phyloP scores from a whole-genome alignment of 2,329 filamentous ascomycete species.

The Ophiostoma australiae region DNA sequence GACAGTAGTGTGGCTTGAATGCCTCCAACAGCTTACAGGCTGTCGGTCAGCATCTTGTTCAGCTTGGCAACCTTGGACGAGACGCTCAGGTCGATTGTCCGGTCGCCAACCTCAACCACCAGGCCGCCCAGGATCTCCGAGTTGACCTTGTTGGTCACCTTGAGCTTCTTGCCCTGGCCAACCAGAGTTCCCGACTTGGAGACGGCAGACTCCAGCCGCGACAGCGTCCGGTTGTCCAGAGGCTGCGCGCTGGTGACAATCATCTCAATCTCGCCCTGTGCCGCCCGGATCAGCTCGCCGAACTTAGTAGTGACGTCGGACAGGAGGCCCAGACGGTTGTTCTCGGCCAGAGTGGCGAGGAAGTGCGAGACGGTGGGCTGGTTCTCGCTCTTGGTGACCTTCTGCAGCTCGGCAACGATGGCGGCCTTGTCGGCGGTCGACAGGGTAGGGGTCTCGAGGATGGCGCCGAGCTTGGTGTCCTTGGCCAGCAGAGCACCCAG shows the following conservation, averaged over 20 bases:
- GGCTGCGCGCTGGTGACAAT: slow-evolving; percentile 81
- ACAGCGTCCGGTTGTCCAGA: slow-evolving; percentile 81
- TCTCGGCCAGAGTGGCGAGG: slow-evolving; percentile 81
- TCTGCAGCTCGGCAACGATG: slow-evolving; percentile 82
- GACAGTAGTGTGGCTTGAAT: background rate
- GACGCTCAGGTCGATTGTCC: slow-evolving; percentile 96
- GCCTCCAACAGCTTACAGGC: slow-evolving; percentile 65
- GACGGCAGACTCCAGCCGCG: slow-evolving; percentile 80
- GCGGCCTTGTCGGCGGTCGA: slow-evolving; percentile 72
- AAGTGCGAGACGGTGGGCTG: slow-evolving; percentile 92
- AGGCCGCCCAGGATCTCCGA: slow-evolving; percentile 90
- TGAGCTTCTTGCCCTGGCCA: slow-evolving; percentile 92
- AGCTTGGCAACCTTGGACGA: slow-evolving; percentile 93
- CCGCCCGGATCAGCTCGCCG: slow-evolving; percentile 75
- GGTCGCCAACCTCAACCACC: slow-evolving; percentile 92
- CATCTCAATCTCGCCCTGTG: slow-evolving; percentile 90
- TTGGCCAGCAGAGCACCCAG: slow-evolving; percentile 70
- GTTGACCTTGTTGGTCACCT: slow-evolving; percentile 91
- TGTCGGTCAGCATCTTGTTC: slow-evolving; percentile 98
- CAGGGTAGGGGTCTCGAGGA: slow-evolving; percentile 79
- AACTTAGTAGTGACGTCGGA: slow-evolving; percentile 85
- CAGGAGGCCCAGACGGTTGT: slow-evolving; percentile 87
- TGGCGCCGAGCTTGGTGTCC: slow-evolving; percentile 71
- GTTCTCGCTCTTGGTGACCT: slow-evolving; percentile 63
- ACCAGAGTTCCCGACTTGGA: slow-evolving; percentile 83